Conservation (phyloP, 2,329 filamentous ascomycete species). For the Neopestalotiopsis rosae region DNA sequence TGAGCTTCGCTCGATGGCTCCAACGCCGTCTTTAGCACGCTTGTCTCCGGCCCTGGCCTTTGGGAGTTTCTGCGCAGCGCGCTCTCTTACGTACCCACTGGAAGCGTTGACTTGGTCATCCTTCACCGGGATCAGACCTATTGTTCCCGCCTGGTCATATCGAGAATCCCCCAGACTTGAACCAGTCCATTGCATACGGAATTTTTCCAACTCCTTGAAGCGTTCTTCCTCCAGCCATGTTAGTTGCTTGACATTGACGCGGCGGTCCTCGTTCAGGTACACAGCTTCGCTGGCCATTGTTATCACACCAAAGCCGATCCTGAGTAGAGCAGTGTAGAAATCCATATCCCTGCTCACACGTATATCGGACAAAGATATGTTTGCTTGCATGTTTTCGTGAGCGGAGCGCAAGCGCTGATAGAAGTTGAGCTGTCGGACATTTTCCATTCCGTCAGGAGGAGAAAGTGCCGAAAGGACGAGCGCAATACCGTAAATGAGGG, state of each 20-base stretch:
- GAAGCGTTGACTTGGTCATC: constrained; percentile 46
- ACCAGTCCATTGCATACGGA: constrained; percentile 57
- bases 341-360: constrained; percentile 87
- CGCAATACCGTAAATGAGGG: constrained; percentile 77
- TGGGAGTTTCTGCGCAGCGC: constrained; percentile 64
- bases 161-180: constrained; percentile 51
- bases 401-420: constrained; percentile 70
- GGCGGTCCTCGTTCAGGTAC: constrained; percentile 87
- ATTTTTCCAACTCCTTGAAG: constrained; percentile 73
- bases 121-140: constrained; percentile 61
- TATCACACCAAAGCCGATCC: constrained; percentile 85
- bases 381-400: constrained; percentile 90
- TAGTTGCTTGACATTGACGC: constrained; percentile 73
- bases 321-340: constrained; percentile 89
- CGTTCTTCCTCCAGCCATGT: constrained; percentile 95
- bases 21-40: constrained; percentile 69
- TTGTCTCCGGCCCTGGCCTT: constrained; percentile 52
- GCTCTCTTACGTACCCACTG: constrained; percentile 73
- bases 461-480: constrained; percentile 77
- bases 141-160: constrained; percentile 58
- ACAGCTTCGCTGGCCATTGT: constrained; percentile 96
- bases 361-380: constrained; percentile 81
- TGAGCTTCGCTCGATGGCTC: constrained; percentile 77
- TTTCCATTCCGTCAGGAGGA: constrained; percentile 53
- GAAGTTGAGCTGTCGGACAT: constrained; percentile 45